phyloP scores from a whole-genome alignment of 1,139 yeast genomes.

The Magnusiomyces ingens region DNA sequence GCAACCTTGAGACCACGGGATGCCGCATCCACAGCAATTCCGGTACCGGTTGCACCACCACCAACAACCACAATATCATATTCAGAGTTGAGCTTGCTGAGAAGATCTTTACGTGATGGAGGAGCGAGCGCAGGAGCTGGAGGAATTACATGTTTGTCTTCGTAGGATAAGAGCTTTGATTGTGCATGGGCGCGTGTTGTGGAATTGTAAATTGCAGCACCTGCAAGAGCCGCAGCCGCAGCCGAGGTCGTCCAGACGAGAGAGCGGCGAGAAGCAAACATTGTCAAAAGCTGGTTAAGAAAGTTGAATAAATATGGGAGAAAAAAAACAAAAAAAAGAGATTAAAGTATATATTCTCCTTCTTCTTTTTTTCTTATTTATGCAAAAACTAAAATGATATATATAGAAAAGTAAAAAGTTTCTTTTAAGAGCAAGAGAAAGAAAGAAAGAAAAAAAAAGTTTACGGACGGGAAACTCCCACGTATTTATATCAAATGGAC shows the following conservation, averaged over 20 bases:
- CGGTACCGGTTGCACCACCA: constrained; percentile 96
- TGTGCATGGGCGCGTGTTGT: constrained; percentile 2
- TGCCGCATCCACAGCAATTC: constrained; percentile 87
- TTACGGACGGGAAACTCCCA: neutral
- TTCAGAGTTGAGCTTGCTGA: constrained; percentile 26
- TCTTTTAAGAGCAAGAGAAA: neutral
- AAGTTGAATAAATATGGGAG: neutral
- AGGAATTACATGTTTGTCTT: constrained; percentile 7
- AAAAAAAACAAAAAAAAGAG: neutral
- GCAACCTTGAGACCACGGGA: constrained; percentile 89
- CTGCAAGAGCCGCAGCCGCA: constrained; percentile 3
- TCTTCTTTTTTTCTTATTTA: neutral
- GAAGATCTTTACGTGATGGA: constrained; percentile 10
- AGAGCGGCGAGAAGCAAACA: constrained; percentile 4
- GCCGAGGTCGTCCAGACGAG: constrained; percentile 1
- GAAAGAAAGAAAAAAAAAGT: neutral
- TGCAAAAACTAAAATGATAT: neutral
- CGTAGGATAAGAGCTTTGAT: constrained; percentile 1
- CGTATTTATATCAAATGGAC: too few relatives aligned
- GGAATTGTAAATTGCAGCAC: neutral
- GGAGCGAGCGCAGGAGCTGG: constrained; percentile 9
- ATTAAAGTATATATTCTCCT: neutral
- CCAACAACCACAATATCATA: constrained; percentile 84
- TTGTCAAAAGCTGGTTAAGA: neutral
- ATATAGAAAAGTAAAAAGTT: neutral